Conservation (phyloP, 2,329 filamentous ascomycete genomes). For the Clarireedia paspali region DNA sequence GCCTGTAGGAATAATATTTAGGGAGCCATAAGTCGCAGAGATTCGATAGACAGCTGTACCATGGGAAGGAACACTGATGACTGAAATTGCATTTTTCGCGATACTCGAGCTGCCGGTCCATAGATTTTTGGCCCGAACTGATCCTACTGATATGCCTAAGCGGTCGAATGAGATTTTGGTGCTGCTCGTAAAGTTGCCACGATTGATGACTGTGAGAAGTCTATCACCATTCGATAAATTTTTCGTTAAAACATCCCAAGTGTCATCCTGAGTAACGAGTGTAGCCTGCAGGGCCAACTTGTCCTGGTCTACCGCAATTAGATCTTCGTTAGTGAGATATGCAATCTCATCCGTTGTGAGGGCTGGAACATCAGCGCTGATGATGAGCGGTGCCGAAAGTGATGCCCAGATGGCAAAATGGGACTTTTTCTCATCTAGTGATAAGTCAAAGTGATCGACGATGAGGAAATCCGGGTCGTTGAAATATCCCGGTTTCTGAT, state of each 20-base stretch:
- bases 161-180: constrained; percentile 27
- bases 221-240: constrained; percentile 39
- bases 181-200: constrained; percentile 28
- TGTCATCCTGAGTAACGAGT: constrained; percentile 36
- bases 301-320: constrained; percentile 25
- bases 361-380: constrained; percentile 29
- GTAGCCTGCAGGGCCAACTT: constrained; percentile 31
- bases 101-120: constrained; percentile 36
- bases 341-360: constrained; percentile 29
- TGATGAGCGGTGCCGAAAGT: constrained; percentile 25
- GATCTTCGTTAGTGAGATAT: constrained; percentile 31
- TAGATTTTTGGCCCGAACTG: constrained; percentile 33
- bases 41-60: constrained; percentile 34
- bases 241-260: constrained; percentile 40
- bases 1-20: constrained; percentile 33
- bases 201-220: constrained; percentile 40
- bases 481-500: constrained; percentile 32
- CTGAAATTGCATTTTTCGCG: constrained; percentile 25
- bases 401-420: constrained; percentile 26
- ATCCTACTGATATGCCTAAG: constrained; percentile 23
- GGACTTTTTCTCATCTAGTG: constrained; percentile 21
- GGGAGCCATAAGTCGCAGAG: constrained; percentile 24
- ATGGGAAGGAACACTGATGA: constrained; percentile 33
- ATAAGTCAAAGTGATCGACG: constrained; percentile 24
- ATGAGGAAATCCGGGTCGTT: constrained; percentile 26